Conservation (phyloP, 2,329 filamentous ascomycete genomes). For the Fusarium transvaalense region DNA sequence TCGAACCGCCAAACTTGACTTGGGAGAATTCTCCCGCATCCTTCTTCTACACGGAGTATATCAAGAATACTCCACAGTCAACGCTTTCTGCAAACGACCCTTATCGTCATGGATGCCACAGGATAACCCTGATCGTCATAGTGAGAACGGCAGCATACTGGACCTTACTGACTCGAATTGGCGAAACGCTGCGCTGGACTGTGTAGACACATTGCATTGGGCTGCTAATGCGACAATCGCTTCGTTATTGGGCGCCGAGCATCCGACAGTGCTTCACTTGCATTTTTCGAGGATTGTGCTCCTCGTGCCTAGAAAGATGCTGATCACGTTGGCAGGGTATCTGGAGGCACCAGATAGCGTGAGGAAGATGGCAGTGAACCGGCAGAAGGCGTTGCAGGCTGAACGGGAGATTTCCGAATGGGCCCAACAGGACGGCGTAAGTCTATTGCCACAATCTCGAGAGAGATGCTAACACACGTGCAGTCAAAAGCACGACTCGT, state of each 20-base stretch:
- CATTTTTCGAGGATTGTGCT: slow-evolving; percentile 67
- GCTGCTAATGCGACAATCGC: slow-evolving; percentile 65
- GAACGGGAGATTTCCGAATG: slow-evolving; percentile 51
- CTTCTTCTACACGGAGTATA: slow-evolving; percentile 43
- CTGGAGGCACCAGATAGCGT: neutral
- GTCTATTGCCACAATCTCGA: neutral
- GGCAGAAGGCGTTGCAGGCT: slow-evolving; percentile 36
- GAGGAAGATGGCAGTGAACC: slow-evolving; percentile 25
- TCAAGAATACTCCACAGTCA: slow-evolving; percentile 35
- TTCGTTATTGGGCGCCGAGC: slow-evolving; percentile 63
- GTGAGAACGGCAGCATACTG: neutral
- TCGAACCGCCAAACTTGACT: slow-evolving; percentile 29
- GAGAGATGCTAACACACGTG: rapidly evolving
- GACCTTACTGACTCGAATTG: slow-evolving; percentile 46
- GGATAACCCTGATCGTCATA: neutral
- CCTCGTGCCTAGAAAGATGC: slow-evolving; percentile 61
- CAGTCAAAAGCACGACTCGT: slow-evolving; percentile 61
- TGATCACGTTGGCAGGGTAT: slow-evolving; percentile 57
- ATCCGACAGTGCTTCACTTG: slow-evolving; percentile 67
- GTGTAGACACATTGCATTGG: slow-evolving; percentile 69
- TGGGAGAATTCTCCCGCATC: slow-evolving; percentile 41
- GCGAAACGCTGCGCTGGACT: slow-evolving; percentile 61
- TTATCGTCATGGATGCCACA: slow-evolving; percentile 42
- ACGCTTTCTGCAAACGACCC: slow-evolving; percentile 30
- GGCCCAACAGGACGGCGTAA: slow-evolving; percentile 50